Evolutionary conservation across 768 basidiomycete genomes (phyloP).

Genomic region (Boletus tomentosulus): DNA sequence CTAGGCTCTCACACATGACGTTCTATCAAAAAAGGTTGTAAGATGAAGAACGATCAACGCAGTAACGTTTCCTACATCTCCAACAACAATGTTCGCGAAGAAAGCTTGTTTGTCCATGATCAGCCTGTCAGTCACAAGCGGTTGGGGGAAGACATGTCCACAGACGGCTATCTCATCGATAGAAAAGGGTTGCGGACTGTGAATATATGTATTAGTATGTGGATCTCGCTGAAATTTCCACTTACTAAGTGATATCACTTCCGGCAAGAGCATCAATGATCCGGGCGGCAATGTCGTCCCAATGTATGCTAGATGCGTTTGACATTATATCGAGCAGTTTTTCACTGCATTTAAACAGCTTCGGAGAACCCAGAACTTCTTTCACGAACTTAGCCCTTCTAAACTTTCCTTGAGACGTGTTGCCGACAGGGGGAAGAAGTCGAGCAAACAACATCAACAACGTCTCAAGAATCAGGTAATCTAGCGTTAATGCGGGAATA

Average conservation of each 20-base stretch:
- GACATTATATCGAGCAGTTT: constrained; percentile 41
- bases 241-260: constrained; percentile 47
- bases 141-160: constrained; percentile 30
- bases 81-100: constrained; percentile 43
- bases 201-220: constrained; percentile 3
- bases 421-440: constrained; percentile 44
- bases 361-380: constrained; percentile 44
- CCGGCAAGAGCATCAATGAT: constrained; percentile 47
- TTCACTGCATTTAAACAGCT: constrained; percentile 33
- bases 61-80: constrained; percentile 11
- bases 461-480: constrained; percentile 54
- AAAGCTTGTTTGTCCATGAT: constrained; percentile 50
- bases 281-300: constrained; percentile 48
- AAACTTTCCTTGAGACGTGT: constrained; percentile 29
- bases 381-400: constrained; percentile 47
- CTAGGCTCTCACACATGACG: constrained; percentile 49
- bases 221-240: constrained; percentile 4
- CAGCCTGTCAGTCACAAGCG: constrained; percentile 41
- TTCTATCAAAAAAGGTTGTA: constrained; percentile 32
- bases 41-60: background rate
- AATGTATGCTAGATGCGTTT: constrained; percentile 40
- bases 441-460: constrained; percentile 55
- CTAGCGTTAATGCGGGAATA: constrained; percentile 28
- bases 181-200: constrained; percentile 59
- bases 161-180: constrained; percentile 38